Base-by-base conservation (phyloP, 106 monocot species). In the Acorus gramineus region DNA sequence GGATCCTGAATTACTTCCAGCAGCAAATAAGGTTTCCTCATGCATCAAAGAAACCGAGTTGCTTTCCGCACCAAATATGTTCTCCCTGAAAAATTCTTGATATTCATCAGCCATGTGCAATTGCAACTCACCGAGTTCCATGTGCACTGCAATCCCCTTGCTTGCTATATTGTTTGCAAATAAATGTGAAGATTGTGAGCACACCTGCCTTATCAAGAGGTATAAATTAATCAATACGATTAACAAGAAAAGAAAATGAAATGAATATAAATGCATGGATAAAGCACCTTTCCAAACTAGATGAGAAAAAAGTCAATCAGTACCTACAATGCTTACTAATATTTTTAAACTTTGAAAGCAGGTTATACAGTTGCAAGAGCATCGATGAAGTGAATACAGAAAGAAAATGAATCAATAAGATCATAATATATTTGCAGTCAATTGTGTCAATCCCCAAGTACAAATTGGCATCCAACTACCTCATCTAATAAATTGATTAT, bases 41-140 rank as follows among this genome's bases (percentile, higher is more conserved):
- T 28, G 28, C 28, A 28, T 28, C 28, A 28, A 28, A 28, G 28
- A 28, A 1, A 28, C 28, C 28, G 28, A 28, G 28, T 28, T 28
- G 28, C 28, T 28, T 62, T 92, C 92, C 55, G 82, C 79, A 61
- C 73, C 87, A 80, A 85, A 87, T 66, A 87, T 55, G 10, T 57
- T 78, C 75, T 92, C 85, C 53, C 76, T 79, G 11, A 74, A 67
- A 46, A 68, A 76, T 68, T 81, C 73, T 61, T 86, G 85, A 59
- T 83, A 69, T 61, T 78, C 74, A 66, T 85, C 85, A 53, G 78
- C 74, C 73, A 73, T 76, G 57, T 83, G 62, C 14, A 85, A 62
- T 63, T 84, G 81, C 66, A 98, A 66, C 76, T 98, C 85, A 63
- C 87, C 88, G 65, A 98, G 81, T 73, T 92, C 83, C 52, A 76